A percentile compares a stretch with the other conserved stretches of the same genome.
phyloP scores from a whole-genome alignment of 306 rosid genomes.

The Pterocarpus macrocarpus region DNA sequence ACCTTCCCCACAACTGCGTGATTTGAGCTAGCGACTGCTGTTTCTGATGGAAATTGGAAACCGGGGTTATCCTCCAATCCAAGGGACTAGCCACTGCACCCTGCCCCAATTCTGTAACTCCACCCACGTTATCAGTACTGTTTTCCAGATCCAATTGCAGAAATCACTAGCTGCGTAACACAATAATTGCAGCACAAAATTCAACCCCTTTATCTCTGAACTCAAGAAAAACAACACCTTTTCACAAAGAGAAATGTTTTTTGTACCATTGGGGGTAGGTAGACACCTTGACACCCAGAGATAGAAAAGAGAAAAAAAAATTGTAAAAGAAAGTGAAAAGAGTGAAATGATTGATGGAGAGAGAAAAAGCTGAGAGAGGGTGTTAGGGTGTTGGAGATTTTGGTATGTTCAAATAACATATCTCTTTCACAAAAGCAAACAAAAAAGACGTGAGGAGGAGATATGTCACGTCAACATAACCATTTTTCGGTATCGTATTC shows the following conservation, averaged over 20 bases:
- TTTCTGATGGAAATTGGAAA: slow-evolving; percentile 32
- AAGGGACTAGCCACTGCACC: slow-evolving; percentile 49
- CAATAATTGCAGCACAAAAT: slow-evolving; percentile 44
- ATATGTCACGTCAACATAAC: no score
- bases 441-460: not conserved
- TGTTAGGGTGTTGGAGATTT: no score
- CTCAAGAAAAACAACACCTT: not conserved
- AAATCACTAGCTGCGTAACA: slow-evolving; percentile 5
- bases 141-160: slow-evolving; percentile 43
- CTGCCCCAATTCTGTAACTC: slow-evolving; percentile 22
- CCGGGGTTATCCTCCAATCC: slow-evolving; percentile 35
- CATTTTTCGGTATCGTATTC: no score
- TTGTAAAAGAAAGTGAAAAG: no score
- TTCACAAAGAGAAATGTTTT: no score
- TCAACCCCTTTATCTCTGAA: slow-evolving; percentile 36
- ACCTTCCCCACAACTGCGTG: slow-evolving; percentile 67
- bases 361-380: no score
- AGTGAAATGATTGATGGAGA: no score
- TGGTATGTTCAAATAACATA: no score
- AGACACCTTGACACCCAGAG: no score
- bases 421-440: not conserved
- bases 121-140: slow-evolving; percentile 48
- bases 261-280: no score
- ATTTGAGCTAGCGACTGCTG: slow-evolving; percentile 41
- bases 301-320: no score